phyloP scores from a whole-genome alignment of 139 green algal genomes.

The Micractinium conductrix region DNA sequence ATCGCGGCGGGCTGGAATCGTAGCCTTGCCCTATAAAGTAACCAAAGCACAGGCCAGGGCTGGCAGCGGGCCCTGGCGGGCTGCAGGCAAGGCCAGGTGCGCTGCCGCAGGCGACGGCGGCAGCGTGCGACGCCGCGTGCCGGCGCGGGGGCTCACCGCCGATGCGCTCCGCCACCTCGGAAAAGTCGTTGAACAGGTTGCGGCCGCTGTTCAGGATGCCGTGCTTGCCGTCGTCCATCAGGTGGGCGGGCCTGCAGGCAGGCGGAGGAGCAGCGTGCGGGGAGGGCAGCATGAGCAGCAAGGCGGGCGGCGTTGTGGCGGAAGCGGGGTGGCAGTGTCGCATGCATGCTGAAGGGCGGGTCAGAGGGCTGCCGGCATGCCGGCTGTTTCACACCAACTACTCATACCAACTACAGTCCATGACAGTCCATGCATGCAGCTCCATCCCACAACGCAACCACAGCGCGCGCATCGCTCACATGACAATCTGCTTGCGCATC shows the following conservation, averaged over 20 bases:
- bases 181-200: conserved; percentile 96
- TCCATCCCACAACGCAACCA: conserved; percentile 48
- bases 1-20: neutral
- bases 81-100: no score
- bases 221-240: conserved; percentile 92
- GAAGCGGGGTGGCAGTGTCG: no score
- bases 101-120: no score
- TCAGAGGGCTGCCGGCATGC: no score
- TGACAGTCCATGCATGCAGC: no score
- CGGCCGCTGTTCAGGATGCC: conserved; percentile 56
- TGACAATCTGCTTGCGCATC: conserved; percentile 99
- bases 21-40: neutral
- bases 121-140: no score
- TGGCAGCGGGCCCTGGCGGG: no score
- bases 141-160: neutral
- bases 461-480: no score
- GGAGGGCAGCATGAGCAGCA: neutral
- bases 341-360: no score
- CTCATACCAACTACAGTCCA: no score
- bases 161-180: conserved; percentile 85
- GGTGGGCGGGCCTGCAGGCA: conserved; percentile 81
- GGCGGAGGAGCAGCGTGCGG: neutral
- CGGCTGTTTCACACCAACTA: no score
- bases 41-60: no score
- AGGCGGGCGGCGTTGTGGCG: neutral